Evolutionary conservation across 805 yeast species (phyloP).

Genomic region (Schizosaccharomyces osmophilus): DNA sequence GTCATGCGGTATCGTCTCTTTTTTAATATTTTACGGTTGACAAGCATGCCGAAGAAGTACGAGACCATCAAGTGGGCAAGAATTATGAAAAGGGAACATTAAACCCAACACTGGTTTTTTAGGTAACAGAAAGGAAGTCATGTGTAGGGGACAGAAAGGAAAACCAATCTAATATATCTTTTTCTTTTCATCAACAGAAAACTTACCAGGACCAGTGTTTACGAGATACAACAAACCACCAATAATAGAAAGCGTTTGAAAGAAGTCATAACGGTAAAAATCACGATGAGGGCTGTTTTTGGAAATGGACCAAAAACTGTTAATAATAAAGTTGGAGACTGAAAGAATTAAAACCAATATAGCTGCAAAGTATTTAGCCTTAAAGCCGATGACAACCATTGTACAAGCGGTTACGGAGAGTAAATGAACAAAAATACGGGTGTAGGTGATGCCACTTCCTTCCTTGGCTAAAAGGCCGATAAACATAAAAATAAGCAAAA

Average conservation of each 20-base stretch:
- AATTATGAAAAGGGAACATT: too few relatives aligned
- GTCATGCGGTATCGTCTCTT: too few relatives aligned
- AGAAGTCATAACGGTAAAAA: conserved; percentile 65
- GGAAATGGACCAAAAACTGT: conserved; percentile 57
- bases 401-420: conserved; percentile 46
- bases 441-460: conserved; percentile 31
- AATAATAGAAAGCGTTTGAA: conserved; percentile 80
- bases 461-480: conserved; percentile 50
- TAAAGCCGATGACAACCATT: conserved; percentile 73
- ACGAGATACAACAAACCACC: conserved; percentile 82
- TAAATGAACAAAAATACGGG: conserved; percentile 38
- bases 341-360: conserved; percentile 39
- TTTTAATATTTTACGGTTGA: too few relatives aligned
- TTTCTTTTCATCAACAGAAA: conserved; percentile 85
- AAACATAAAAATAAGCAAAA: conserved; percentile 62
- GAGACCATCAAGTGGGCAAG: too few relatives aligned
- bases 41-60: too few relatives aligned
- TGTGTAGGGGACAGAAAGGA: not conserved
- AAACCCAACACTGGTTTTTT: too few relatives aligned
- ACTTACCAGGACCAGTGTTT: conserved; percentile 88
- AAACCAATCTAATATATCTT: conserved; percentile 35
- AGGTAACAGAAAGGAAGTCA: too few relatives aligned
- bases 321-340: conserved; percentile 50
- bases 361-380: conserved; percentile 70
- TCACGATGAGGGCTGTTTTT: conserved; percentile 57